Conservation (phyloP, 1,284 basidiomycete species). For the Phylloporus sp. region DNA sequence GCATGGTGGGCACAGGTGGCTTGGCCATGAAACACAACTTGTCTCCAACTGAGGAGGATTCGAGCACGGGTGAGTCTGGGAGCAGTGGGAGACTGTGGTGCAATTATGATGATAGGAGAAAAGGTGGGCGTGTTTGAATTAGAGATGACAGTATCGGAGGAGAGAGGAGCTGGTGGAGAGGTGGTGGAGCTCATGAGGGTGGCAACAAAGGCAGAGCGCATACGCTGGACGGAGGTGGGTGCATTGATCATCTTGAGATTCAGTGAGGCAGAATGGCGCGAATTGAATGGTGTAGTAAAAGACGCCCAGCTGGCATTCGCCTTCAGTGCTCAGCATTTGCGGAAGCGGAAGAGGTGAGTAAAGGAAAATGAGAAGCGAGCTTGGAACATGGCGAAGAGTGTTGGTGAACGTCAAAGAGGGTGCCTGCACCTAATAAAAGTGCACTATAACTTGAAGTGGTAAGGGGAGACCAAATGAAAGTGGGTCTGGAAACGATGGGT, state of each 20-base stretch:
- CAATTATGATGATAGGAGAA: conserved; percentile 11
- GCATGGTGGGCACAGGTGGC: not conserved
- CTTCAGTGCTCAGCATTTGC: conserved; percentile 11
- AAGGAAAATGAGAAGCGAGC: conserved; percentile 19
- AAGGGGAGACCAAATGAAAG: not conserved
- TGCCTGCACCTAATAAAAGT: conserved; percentile 25
- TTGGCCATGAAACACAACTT: not conserved
- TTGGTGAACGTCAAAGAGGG: not conserved
- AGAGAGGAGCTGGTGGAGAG: not conserved
- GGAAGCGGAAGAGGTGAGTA: conserved; percentile 22
- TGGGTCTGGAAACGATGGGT: not conserved
- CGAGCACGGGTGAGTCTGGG: not conserved
- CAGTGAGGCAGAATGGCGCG: not conserved
- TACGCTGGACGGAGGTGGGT: not conserved
- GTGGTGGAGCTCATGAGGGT: not conserved
- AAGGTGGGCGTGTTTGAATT: not conserved
- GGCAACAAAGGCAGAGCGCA: not conserved
- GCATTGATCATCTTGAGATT: not conserved
- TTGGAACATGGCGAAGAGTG: conserved; percentile 18
- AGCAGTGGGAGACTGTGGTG: not conserved
- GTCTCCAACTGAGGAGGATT: not conserved
- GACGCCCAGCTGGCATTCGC: not conserved
- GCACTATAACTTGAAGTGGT: too few relatives aligned
- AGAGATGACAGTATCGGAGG: not conserved
- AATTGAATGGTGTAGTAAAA: not conserved